Base-by-base conservation (phyloP, 768 basidiomycete genomes). In the Hygrocybe coccinea region DNA sequence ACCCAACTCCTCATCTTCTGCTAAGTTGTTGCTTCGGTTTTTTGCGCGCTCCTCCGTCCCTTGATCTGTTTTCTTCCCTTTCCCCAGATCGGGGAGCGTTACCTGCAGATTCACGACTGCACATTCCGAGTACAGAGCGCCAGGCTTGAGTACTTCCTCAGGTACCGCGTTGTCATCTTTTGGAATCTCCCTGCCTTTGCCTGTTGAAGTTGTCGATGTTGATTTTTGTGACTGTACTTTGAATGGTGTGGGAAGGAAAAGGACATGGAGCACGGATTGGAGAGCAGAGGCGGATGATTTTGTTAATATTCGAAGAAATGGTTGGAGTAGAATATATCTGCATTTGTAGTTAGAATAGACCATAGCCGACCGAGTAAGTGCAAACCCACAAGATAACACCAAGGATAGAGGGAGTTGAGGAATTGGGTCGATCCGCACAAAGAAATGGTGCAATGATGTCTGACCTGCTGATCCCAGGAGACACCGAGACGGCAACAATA, bases 171-270 rank as follows among this genome's bases (percentile, higher is more conserved):
- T 33, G 29, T 50, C 43, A 14, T 50, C 48, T n/a, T 24, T n/a
- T 51, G 17, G 9, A 19, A 35, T 35, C 48, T 51, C 46, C 11
- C 38, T n/a, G 35, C 29, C 24, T 58, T 58, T 17, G 56, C 12
- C 58, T 29, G 29, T 61, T n/a, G 58, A 19, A 12, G 59, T 24
- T 21, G 43, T 10, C 17, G 58, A 36, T 1, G 54, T 50, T 3
- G 57, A 19, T 51, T 51, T 53, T 3, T 63, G 53, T 2, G 74
- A 63, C 22, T 76, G 64, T 38, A 77, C 71, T 68, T 88, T 89
- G 72, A 88, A 84, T 2, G 88, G 87, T 2, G 86, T 89, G 1
- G 89, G 89, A 14, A 91, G 78, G 67, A 89, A 93, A 12, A 95
- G 79, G 0, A 79, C 85, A 58, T 92, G 92, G 2, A 94, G 69